Conservation (phyloP, 164 flowering plant genomes). For the Amborella trichopoda region DNA sequence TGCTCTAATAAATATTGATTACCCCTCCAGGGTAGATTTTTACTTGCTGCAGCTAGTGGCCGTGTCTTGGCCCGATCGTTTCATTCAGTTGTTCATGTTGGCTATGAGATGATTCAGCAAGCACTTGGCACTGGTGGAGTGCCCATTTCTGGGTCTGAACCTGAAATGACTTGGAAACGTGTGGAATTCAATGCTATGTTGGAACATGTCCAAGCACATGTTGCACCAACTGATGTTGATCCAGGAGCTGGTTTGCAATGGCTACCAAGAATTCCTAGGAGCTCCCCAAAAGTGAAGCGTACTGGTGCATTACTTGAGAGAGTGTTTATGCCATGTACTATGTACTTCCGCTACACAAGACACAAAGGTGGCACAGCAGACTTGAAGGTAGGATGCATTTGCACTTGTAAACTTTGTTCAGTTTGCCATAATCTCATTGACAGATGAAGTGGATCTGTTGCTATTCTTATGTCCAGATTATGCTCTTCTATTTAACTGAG, state of each 20-base stretch:
- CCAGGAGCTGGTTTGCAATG: slow-evolving; percentile 99
- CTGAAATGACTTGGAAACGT: slow-evolving; percentile 96
- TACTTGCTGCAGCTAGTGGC: slow-evolving; percentile 98
- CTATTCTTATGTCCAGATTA: no score
- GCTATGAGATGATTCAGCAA: slow-evolving; percentile 83
- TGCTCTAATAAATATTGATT: slow-evolving; percentile 1
- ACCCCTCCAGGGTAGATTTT: slow-evolving; percentile 79
- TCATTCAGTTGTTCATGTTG: slow-evolving; percentile 90
- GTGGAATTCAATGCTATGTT: slow-evolving; percentile 91
- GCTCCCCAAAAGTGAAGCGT: slow-evolving; percentile 91
- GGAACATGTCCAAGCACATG: slow-evolving; percentile 99
- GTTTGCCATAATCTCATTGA: no score
- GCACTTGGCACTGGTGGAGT: slow-evolving; percentile 66
- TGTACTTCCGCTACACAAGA: slow-evolving; percentile 96
- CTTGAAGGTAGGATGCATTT: slow-evolving; percentile 49
- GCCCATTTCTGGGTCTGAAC: slow-evolving; percentile 57
- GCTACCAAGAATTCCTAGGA: slow-evolving; percentile 90
- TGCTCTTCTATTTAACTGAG: no score
- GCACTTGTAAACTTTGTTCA: no score
- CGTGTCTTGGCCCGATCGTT: slow-evolving; percentile 96
- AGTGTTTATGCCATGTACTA: slow-evolving; percentile 97
- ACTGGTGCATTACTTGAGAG: slow-evolving; percentile 98
- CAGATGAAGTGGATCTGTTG: no score
- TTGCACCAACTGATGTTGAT: slow-evolving; percentile 99
- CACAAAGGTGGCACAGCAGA: slow-evolving; percentile 98